phyloP scores from a whole-genome alignment of 1,139 yeast genomes.

The Pneumocystis jirovecii region DNA sequence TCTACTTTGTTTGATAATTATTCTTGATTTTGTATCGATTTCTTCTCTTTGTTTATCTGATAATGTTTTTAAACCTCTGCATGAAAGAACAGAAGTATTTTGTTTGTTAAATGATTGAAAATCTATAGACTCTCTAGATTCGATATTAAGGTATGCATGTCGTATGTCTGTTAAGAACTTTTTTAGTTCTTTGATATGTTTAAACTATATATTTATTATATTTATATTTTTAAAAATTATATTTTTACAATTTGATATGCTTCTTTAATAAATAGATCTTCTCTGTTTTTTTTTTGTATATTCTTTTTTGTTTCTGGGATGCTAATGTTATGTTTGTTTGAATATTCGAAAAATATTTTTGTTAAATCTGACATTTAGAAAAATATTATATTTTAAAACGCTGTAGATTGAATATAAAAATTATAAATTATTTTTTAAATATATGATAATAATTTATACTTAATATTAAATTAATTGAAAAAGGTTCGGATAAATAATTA shows the following conservation, averaged over 20 bases:
- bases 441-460: background rate
- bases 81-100: background rate
- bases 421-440: background rate
- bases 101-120: background rate
- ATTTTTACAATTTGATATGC: background rate
- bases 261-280: background rate
- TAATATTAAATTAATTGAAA: background rate
- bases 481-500: background rate
- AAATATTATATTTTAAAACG: background rate
- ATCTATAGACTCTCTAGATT: background rate
- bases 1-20: conserved; percentile 25
- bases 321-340: background rate
- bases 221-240: background rate
- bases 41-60: conserved; percentile 29
- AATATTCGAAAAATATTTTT: background rate
- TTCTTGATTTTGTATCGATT: conserved; percentile 28
- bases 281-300: background rate
- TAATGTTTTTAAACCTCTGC: conserved; percentile 11
- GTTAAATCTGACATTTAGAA: background rate
- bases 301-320: background rate
- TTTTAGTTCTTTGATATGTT: background rate
- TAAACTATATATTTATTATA: background rate
- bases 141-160: background rate
- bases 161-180: background rate
- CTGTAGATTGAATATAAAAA: background rate